Base-by-base conservation (phyloP, 1,284 basidiomycete species). In the Rhodotorula sp. region DNA sequence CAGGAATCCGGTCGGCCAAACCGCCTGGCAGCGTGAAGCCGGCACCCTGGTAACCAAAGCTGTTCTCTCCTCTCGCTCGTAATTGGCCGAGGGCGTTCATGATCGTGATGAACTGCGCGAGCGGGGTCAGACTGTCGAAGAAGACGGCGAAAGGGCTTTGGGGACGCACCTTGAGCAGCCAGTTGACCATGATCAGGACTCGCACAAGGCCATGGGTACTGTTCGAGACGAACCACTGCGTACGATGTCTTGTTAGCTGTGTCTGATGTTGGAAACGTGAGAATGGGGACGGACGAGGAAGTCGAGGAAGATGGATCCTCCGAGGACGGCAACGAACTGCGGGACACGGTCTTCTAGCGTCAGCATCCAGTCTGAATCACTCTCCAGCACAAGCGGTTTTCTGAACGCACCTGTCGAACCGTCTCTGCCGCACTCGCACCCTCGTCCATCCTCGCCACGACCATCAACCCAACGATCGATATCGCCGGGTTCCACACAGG, bases 81-180 rank as follows among this genome's bases (percentile, higher is more conserved):
- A 81, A 74, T 86, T 87, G 67, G 81, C 94, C 63, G 67, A 78
- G 46, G 64, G 76, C 24, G 77, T 80, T 53, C 57, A 72, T 49
- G 52, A 77, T 59, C 70, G 69, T 69, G 39, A 72, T 27, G 46
- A 71, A 66, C 73, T 74, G 59, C 22, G 30, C 5, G 17, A 46
- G 36, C 10, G 20, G 7, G 19, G 4, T 8, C 27, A 19, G 48
- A 6, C 0, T 2, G 27, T 7, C 2, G 19, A 10, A 19, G 4
- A 9, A 48, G 22, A 51, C n/a, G 4, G 51, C 2, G n/a, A 17
- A 19, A 30, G 49, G 39, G 56, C 29, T 27, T 29, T n/a, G 9
- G 39, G 17, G n/a, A 29, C 66, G 46, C 17, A 70, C 72, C 60
- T 74, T 74, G 61, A 74, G 68, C 24, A 70, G 36, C 39, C 64